phyloP scores from a whole-genome alignment of 2,329 filamentous ascomycete species.

The Sclerotinia trifoliorum region DNA sequence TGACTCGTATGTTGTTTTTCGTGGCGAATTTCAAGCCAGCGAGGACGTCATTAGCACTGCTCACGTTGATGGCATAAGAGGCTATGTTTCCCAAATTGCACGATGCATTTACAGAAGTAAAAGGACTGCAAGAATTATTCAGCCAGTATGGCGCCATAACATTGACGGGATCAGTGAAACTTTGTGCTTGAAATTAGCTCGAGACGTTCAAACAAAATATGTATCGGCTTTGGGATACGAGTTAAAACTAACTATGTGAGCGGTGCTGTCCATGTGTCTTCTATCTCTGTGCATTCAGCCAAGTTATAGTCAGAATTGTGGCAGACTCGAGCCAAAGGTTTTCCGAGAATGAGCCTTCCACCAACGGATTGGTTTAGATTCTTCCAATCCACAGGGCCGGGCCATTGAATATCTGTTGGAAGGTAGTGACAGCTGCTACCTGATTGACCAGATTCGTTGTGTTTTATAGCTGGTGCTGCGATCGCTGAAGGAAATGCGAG shows the following conservation, averaged over 20 bases:
- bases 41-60: background rate
- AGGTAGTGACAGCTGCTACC: background rate
- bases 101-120: background rate
- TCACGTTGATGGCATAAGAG: background rate
- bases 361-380: background rate
- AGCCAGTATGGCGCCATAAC: background rate
- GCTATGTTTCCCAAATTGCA: background rate
- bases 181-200: background rate
- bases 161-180: background rate
- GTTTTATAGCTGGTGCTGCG: background rate
- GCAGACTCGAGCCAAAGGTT: background rate
- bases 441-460: background rate
- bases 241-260: background rate
- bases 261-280: background rate
- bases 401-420: background rate
- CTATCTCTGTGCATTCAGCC: background rate
- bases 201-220: too few species aligned
- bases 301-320: background rate
- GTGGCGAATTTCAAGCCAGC: background rate
- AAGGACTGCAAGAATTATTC: conserved; percentile 1
- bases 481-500: background rate
- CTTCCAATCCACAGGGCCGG: background rate
- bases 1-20: background rate
- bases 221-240: background rate
- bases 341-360: background rate